Base-by-base conservation (phyloP, 1,139 yeast genomes). In the Casaregolazyma suthepensis region DNA sequence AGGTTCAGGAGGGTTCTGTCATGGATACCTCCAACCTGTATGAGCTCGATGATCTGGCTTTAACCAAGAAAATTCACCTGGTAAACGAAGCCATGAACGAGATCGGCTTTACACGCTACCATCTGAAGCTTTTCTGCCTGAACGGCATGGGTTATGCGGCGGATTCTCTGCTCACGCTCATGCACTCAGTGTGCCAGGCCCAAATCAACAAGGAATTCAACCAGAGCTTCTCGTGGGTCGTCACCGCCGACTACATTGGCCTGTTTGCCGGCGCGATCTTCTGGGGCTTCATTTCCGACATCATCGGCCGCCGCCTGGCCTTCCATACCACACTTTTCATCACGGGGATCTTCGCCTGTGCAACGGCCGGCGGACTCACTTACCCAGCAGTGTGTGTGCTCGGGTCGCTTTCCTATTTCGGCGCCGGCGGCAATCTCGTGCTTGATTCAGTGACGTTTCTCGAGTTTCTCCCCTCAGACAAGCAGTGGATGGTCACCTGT, bases 131-230 rank as follows among this genome's bases (percentile, higher is more conserved):
- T n/a, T 64, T 64, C 47, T 63, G 64, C 56, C 53, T 65, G 29
- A 64, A 64, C 48, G 87, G 87, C 17, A 76, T 81, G 76, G 87
- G 87, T 15, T 82, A 82, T 61, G 78, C 83, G 5, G 82, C 80
- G 26, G 87, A 82, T 63, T 79, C 85, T 17, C 81, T 81, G 63
- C 70, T 82, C 59, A 76, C 75, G 43, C 71, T 73, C 63, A 64
- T 78, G 52, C 80, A 77, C 57, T 67, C 76, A 10, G 70, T 79
- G 1, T 79, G 77, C 18, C 72, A 66, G 46, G 54, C 56, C 19
- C 66, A 62, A 43, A 61, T 64, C 42, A 57, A 57, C 49, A 53
- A 51, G 15, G 67, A 64, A 54, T 64, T 61, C 50, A 48, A 58
- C 54, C 60, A 54, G 45, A 50, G 53, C 29, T 62, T 54, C 52